phyloP scores from a whole-genome alignment of 257 asterid species.

The Petunia axillaris region DNA sequence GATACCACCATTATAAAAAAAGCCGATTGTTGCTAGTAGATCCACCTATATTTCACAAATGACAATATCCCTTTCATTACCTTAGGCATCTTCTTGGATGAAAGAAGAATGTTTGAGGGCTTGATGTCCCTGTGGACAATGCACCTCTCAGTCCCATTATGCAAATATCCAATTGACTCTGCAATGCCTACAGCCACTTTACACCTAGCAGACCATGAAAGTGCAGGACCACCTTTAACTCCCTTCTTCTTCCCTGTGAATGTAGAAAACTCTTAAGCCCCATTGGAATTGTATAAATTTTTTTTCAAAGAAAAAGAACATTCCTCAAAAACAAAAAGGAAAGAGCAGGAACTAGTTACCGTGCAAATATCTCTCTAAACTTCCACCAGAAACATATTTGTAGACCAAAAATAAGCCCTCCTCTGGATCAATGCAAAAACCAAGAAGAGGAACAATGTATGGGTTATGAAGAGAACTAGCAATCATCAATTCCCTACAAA shows the following conservation, averaged over 20 bases:
- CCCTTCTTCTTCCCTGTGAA: conserved; percentile 71
- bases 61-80: conserved; percentile 32
- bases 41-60: conserved; percentile 27
- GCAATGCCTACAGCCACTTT: conserved; percentile 78
- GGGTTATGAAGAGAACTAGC: conserved; percentile 80
- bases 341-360: conserved; percentile 43
- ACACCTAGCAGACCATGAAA: conserved; percentile 72
- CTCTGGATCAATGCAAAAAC: conserved; percentile 85
- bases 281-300: background rate
- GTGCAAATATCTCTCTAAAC: conserved; percentile 79
- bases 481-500: conserved; percentile 92
- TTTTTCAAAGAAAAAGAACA: background rate
- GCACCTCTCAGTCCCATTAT: conserved; percentile 81
- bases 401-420: conserved; percentile 84
- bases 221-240: conserved; percentile 53
- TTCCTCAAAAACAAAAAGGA: background rate
- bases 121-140: conserved; percentile 92
- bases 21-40: conserved; percentile 1
- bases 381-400: conserved; percentile 91
- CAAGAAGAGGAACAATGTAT: conserved; percentile 78
- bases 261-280: conserved; percentile 22
- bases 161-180: conserved; percentile 74
- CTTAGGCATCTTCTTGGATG: conserved; percentile 76
- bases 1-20: background rate
- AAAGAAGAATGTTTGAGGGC: conserved; percentile 91